Evolutionary conservation across 352 stramenopile genomes (phyloP).

Genomic region (Globisporangium cystogenes): DNA sequence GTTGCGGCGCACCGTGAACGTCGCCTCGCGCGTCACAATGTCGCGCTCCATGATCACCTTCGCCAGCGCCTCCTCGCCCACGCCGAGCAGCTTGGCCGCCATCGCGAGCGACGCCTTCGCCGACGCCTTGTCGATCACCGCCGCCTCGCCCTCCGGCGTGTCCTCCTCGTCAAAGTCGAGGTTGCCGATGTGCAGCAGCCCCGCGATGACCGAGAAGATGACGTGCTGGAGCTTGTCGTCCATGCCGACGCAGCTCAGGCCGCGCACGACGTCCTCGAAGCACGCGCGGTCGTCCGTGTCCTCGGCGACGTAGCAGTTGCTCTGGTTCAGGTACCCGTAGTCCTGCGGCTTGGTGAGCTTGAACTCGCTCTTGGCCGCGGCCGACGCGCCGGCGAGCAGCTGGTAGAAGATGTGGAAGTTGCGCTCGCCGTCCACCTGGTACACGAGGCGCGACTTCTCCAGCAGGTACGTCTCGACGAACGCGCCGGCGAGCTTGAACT

Average conservation of each 20-base stretch:
- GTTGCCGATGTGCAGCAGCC: slow-evolving; percentile 96
- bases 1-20: slow-evolving; percentile 78
- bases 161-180: slow-evolving; percentile 92
- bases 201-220: slow-evolving; percentile 92
- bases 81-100: slow-evolving; percentile 58
- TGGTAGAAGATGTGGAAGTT: slow-evolving; percentile 97
- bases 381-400: slow-evolving; percentile 65
- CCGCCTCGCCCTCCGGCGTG: slow-evolving; percentile 69
- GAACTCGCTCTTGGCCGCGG: slow-evolving; percentile 47
- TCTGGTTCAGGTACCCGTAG: slow-evolving; percentile 94
- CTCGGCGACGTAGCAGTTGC: slow-evolving; percentile 89
- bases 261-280: slow-evolving; percentile 67
- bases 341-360: slow-evolving; percentile 74
- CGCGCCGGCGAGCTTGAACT: slow-evolving; percentile 83
- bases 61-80: slow-evolving; percentile 53
- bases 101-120: slow-evolving; percentile 53
- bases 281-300: slow-evolving; percentile 89
- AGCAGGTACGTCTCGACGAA: slow-evolving; percentile 87
- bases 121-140: slow-evolving; percentile 62
- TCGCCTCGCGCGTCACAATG: slow-evolving; percentile 81
- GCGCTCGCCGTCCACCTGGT: slow-evolving; percentile 88
- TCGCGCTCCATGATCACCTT: slow-evolving; percentile 85
- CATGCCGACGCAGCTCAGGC: slow-evolving; percentile 77
- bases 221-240: slow-evolving; percentile 53
- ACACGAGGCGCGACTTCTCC: slow-evolving; percentile 85